phyloP scores from a whole-genome alignment of 306 rosid genomes.

The Gleditsia sinensis region DNA sequence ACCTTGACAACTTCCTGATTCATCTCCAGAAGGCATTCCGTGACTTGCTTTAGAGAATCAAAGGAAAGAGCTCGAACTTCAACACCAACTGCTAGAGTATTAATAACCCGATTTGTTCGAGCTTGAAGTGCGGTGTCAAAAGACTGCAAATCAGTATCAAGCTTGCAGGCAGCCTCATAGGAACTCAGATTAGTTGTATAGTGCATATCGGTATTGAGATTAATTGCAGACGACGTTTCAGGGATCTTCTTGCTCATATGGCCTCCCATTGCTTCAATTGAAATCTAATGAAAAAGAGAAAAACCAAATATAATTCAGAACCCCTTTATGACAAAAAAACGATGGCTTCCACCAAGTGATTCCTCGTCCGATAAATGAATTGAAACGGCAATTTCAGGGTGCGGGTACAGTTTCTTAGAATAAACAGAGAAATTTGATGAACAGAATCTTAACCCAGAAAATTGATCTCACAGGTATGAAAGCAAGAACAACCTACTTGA shows the following conservation, averaged over 20 bases:
- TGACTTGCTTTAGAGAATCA: constrained; percentile 76
- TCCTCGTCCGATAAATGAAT: neutral
- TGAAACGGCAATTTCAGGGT: constrained; percentile 8
- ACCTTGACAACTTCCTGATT: constrained; percentile 93
- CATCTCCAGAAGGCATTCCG: constrained; percentile 88
- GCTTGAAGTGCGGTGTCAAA: constrained; percentile 74
- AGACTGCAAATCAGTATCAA: constrained; percentile 69
- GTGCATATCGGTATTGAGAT: constrained; percentile 43
- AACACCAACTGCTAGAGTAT: constrained; percentile 72
- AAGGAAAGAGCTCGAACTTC: constrained; percentile 88
- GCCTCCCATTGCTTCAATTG: constrained; percentile 67
- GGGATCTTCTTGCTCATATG: constrained; percentile 73
- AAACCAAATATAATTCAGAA: constrained; percentile 41
- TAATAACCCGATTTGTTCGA: constrained; percentile 81
- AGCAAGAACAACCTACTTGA: constrained; percentile 23
- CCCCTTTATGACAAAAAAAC: constrained; percentile 7
- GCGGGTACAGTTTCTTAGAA: constrained; percentile 8
- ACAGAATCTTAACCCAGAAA: constrained; percentile 5
- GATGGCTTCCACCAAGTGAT: constrained; percentile 21
- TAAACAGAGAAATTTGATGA: neutral
- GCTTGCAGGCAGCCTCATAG: constrained; percentile 81
- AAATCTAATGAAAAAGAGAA: constrained; percentile 28
- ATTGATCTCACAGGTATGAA: neutral
- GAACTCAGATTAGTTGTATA: constrained; percentile 71
- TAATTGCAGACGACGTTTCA: constrained; percentile 49